A percentile compares a stretch with the other conserved stretches of the same genome.
Evolutionary conservation across 352 stramenopile species (phyloP).

Genomic region (Phytophthora multivora): DNA sequence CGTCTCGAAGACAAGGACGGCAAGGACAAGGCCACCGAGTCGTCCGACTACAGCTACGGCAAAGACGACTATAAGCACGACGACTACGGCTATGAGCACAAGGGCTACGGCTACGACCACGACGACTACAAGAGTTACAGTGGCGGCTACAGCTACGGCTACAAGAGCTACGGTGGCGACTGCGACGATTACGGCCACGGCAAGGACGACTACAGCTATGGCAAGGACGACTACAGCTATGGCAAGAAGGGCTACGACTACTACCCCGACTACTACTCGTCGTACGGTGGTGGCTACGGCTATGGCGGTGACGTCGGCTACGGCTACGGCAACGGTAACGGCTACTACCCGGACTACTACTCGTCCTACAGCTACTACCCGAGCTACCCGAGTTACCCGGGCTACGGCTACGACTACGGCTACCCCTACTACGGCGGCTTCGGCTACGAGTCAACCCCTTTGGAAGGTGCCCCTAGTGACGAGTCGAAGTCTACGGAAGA

Average conservation of each 20-base stretch:
- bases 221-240: background rate
- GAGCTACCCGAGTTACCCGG: background rate
- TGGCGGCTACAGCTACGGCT: background rate
- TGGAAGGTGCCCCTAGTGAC: background rate
- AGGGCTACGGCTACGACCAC: background rate
- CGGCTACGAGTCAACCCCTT: background rate
- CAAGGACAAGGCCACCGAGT: background rate
- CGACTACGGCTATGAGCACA: background rate
- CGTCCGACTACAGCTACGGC: background rate
- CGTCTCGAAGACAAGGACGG: no score
- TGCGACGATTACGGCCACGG: background rate
- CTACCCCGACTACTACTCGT: no score
- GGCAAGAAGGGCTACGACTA: background rate
- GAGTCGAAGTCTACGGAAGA: background rate
- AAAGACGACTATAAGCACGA: background rate
- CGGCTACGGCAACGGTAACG: background rate
- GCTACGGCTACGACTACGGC: background rate
- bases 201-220: background rate
- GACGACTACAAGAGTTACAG: background rate
- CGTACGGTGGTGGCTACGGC: background rate
- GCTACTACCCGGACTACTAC: background rate
- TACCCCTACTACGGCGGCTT: background rate
- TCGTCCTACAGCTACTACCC: background rate
- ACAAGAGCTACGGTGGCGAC: background rate
- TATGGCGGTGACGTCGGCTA: background rate